These are phyloP conservation scores for Botrytis sinoallii DNA, from an alignment of 2,329 filamentous ascomycete genomes.

Conservation along the genomic window DNA sequence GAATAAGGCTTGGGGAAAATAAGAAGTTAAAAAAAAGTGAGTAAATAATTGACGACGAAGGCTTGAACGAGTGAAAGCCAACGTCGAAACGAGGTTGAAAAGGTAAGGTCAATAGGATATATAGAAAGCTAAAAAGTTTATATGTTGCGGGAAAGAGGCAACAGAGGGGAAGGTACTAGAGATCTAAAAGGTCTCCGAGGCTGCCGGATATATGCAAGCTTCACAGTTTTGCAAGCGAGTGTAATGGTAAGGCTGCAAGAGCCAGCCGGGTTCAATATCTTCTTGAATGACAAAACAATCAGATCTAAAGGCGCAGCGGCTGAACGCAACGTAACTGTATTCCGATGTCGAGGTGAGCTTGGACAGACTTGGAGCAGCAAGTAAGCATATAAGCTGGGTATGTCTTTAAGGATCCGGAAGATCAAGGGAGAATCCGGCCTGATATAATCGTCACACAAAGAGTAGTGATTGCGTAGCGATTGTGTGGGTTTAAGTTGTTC, in stretches of 20 bases:
- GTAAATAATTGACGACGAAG: conserved; percentile 36
- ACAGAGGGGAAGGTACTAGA: conserved; percentile 27
- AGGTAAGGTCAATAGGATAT: conserved; percentile 19
- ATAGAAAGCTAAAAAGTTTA: conserved; percentile 18
- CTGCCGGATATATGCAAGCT: conserved; percentile 34
- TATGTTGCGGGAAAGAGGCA: conserved; percentile 8
- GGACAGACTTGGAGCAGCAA: conserved; percentile 21
- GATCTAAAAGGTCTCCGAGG: conserved; percentile 27
- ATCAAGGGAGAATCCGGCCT: conserved; percentile 17
- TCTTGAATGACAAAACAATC: conserved; percentile 23
- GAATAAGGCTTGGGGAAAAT: conserved; percentile 27
- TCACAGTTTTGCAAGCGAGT: conserved; percentile 29
- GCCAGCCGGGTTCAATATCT: conserved; percentile 22
- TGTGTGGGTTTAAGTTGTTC: conserved; percentile 18
- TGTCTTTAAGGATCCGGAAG: conserved; percentile 1
- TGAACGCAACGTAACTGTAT: conserved; percentile 35
- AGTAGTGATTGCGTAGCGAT: conserved; percentile 7
- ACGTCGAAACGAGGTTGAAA: conserved; percentile 30
- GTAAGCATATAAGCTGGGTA: conserved; percentile 30
- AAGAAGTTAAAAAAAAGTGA: conserved; percentile 17
- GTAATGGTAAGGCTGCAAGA: conserved; percentile 32
- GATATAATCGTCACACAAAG: conserved; percentile 21
- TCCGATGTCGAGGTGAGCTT: conserved; percentile 23
- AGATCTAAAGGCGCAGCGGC: conserved; percentile 28
- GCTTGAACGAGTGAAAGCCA: conserved; percentile 40